Base-by-base conservation (phyloP, 768 basidiomycete species). In the Austroboletus eburneus region DNA sequence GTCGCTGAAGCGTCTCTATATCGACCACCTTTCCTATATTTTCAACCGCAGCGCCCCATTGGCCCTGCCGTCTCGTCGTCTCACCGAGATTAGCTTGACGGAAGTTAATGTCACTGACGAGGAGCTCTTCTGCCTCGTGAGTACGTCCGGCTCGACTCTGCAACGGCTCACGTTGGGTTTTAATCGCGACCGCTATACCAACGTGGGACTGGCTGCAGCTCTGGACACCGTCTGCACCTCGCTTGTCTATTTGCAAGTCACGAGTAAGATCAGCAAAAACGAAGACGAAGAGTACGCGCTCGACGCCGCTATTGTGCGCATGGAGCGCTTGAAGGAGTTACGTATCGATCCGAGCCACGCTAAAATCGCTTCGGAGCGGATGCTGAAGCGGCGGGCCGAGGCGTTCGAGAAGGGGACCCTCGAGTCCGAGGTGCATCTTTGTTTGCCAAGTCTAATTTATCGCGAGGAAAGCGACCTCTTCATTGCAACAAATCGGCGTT, bases 101-200 rank as follows among this genome's bases (percentile, higher is more conserved):
- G 3, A 38, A 18, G 14, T 38, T 21, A 22, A 29, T 2, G 17
- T 55, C 35, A 20, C n/a, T 24, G 48, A 55, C 32, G 52, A 55
- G 12, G 54, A 55, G 18, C 39, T 55, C n/a, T 6, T 22, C 9
- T 43, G 24, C 20, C 20, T 55, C 17, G 37, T 46, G 29, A 47
- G 42, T 14, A 21, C 45, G 6, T 46, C 52, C 3, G 24, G 43
- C 16, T 17, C 35, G 9, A 46, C 45, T 23, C 45, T 56, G n/a
- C 22, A 45, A 21, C 53, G 17, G 13, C 39, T 56, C 21, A 45
- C 34, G 13, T 18, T 56, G 2, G 7, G 14, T 46, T 22, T 20
- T n/a, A n/a, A n/a, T n/a, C n/a, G n/a, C n/a, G n/a, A 21, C 5
- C 4, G n/a, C 7, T 10, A 50, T 21, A 50, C 48, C 24, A 47